Percentiles rank a stretch among this genome's conserved stretches.
Evolutionary conservation across 2,329 filamentous ascomycete species (phyloP).

Genomic region (Aspergillus amoenus): DNA sequence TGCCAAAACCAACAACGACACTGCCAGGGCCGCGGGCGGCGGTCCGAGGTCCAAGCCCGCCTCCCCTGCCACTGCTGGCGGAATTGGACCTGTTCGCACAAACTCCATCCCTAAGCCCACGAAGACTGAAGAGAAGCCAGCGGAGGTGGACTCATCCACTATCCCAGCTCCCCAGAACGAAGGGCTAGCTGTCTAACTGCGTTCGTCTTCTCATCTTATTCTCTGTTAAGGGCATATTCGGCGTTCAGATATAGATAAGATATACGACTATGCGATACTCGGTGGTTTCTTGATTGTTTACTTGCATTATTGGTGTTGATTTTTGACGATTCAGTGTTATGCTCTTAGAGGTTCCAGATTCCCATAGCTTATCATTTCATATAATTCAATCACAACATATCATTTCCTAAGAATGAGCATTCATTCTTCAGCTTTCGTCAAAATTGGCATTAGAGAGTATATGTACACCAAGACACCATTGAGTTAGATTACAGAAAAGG

Average conservation of each 20-base stretch:
- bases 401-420: neutral
- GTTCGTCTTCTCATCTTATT: neutral
- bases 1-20: conserved; percentile 35
- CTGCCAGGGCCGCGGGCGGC: conserved; percentile 35
- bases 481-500: neutral
- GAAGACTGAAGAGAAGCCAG: conserved; percentile 22
- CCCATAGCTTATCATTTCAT: conserved; percentile 11
- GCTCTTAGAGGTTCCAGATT: conserved; percentile 11
- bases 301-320: conserved; percentile 17
- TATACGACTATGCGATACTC: conserved; percentile 15
- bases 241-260: neutral
- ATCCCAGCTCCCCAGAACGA: conserved; percentile 23
- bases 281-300: neutral
- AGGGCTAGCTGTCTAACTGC: conserved; percentile 21
- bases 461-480: neutral
- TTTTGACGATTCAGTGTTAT: neutral
- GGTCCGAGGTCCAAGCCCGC: conserved; percentile 25
- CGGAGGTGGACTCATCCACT: conserved; percentile 22
- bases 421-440: neutral
- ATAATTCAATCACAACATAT: neutral
- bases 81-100: conserved; percentile 36
- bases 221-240: neutral
- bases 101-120: conserved; percentile 28
- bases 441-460: neutral
- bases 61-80: conserved; percentile 21